Percentiles rank a stretch among this genome's conserved stretches.
Conservation (phyloP, 441 rosid species). For the Euphorbia schlechtendalii region DNA sequence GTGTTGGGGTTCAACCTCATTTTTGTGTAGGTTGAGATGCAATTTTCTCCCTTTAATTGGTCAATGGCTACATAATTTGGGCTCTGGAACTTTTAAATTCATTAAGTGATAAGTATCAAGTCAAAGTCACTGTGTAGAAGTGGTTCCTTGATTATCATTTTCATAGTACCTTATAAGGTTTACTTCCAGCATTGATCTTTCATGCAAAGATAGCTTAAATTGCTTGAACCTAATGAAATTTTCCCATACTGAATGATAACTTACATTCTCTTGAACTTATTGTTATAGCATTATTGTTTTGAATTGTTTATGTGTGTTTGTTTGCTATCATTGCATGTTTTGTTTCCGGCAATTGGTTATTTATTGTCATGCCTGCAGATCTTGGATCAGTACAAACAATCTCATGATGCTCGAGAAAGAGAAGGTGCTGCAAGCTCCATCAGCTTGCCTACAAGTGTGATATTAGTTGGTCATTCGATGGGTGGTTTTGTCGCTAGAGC, state of each 20-base stretch:
- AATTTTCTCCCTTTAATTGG: background rate
- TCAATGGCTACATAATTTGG: too few relatives aligned
- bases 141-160: background rate
- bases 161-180: background rate
- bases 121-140: background rate
- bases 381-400: slow-evolving; percentile 82
- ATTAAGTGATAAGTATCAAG: background rate
- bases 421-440: slow-evolving; percentile 71
- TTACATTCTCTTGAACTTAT: slow-evolving; percentile 10
- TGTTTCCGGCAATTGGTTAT: slow-evolving; percentile 3
- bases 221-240: background rate
- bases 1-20: background rate
- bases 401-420: slow-evolving; percentile 53
- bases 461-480: slow-evolving; percentile 97
- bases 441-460: slow-evolving; percentile 70
- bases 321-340: slow-evolving; percentile 4
- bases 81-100: background rate
- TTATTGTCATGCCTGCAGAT: slow-evolving; percentile 45
- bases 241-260: background rate
- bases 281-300: slow-evolving; percentile 6
- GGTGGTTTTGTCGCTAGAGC: slow-evolving; percentile 99
- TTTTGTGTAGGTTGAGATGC: slow-evolving; percentile 1
- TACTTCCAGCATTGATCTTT: slow-evolving; percentile 9
- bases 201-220: slow-evolving; percentile 2
- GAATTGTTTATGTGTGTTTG: background rate